Evolutionary conservation across 176 grass and related monocot genomes (phyloP).

Genomic region (Phyllostachys edulis): DNA sequence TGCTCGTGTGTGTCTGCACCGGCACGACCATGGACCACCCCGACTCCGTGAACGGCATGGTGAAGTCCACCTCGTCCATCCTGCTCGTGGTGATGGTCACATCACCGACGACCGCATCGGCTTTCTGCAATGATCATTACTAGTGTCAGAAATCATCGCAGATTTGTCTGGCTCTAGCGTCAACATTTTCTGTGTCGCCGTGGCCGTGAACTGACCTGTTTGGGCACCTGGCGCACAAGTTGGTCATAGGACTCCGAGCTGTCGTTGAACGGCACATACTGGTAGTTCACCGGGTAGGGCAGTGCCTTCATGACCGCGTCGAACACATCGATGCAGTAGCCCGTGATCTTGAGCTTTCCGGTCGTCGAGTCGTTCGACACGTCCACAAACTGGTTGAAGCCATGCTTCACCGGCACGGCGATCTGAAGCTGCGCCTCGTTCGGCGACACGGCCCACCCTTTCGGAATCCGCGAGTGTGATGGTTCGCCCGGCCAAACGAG

Average conservation of each 20-base stretch:
- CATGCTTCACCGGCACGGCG: constrained; percentile 58
- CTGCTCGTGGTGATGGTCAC: constrained; percentile 61
- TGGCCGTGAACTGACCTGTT: constrained; percentile 5
- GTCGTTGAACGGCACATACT: not conserved
- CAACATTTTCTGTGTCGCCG: too few relatives aligned
- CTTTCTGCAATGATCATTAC: constrained; percentile 29
- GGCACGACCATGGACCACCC: constrained; percentile 82
- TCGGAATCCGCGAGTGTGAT: not conserved
- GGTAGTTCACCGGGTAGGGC: constrained; percentile 40
- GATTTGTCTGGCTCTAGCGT: too few relatives aligned
- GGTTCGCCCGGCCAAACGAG: constrained; percentile 56
- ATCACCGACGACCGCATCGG: constrained; percentile 57
- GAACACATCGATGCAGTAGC: constrained; percentile 79
- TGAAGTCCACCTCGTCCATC: constrained; percentile 62
- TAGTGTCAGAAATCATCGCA: too few relatives aligned
- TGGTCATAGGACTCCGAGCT: constrained; percentile 42
- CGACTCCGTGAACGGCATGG: constrained; percentile 77
- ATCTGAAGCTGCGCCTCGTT: constrained; percentile 36
- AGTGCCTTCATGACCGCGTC: constrained; percentile 42
- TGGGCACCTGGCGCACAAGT: constrained; percentile 30
- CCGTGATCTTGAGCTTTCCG: constrained; percentile 19
- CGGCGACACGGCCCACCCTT: constrained; percentile 57
- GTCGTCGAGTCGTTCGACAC: not conserved
- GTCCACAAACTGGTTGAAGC: constrained; percentile 66
- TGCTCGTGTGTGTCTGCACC: constrained; percentile 25